These are phyloP conservation scores for Durotheca rogersii DNA, from an alignment of 495 filamentous ascomycete species.

Conservation along the genomic window DNA sequence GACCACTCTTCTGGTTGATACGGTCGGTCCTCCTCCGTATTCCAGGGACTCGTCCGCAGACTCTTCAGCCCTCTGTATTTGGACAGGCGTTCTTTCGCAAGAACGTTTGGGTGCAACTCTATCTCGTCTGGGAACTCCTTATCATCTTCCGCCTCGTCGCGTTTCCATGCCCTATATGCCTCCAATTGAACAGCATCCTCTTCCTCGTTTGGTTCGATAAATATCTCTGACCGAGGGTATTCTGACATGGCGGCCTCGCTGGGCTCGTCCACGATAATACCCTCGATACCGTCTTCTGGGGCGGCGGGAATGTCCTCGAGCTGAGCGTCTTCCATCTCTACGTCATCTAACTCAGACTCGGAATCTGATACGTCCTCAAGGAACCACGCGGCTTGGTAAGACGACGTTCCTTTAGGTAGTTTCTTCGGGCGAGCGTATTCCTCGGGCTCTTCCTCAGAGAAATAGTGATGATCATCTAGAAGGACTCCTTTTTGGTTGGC, in stretches of 20 bases:
- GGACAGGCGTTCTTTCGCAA: conserved; percentile 79
- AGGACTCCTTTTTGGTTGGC: conserved; percentile 71
- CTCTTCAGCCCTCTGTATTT: conserved; percentile 90
- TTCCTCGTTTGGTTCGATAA: conserved; percentile 81
- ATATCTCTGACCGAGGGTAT: conserved; percentile 87
- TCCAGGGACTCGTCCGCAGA: conserved; percentile 81
- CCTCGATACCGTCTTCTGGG: conserved; percentile 78
- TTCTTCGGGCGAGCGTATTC: conserved; percentile 59
- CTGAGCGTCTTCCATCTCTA: conserved; percentile 65
- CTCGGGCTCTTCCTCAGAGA: conserved; percentile 79
- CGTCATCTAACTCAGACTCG: conserved; percentile 77
- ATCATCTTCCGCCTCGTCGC: conserved; percentile 80
- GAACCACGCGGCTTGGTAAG: conserved; percentile 93
- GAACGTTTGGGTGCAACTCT: conserved; percentile 83
- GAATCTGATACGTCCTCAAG: conserved; percentile 80
- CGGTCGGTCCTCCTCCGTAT: conserved; percentile 78
- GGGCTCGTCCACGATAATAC: conserved; percentile 62
- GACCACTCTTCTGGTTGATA: conserved; percentile 89
- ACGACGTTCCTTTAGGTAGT: conserved; percentile 86
- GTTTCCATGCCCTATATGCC: conserved; percentile 73
- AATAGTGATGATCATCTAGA: conserved; percentile 96
- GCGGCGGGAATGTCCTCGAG: conserved; percentile 52
- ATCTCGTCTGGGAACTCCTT: conserved; percentile 97
- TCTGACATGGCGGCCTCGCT: conserved; percentile 82
- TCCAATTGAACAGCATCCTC: conserved; percentile 78